phyloP scores from a whole-genome alignment of 768 basidiomycete genomes.

The Coprinopsis cinerea region DNA sequence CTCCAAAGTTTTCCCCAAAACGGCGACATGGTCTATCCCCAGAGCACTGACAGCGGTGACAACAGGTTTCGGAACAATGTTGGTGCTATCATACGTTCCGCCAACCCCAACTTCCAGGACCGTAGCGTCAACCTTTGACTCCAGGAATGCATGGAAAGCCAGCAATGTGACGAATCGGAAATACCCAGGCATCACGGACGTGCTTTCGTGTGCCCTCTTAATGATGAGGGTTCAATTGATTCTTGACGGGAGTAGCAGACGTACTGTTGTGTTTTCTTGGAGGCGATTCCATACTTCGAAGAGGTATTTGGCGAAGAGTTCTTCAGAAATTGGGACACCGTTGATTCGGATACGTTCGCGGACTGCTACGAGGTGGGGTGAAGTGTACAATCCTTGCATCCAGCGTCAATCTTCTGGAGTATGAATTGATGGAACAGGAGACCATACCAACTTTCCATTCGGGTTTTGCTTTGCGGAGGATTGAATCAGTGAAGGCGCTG shows the following conservation, averaged over 20 bases:
- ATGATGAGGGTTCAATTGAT: conserved; percentile 4
- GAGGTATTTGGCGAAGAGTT: conserved; percentile 84
- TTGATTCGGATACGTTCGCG: conserved; percentile 94
- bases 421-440: background rate
- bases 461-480: conserved; percentile 71
- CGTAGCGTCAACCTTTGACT: conserved; percentile 80
- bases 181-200: conserved; percentile 79
- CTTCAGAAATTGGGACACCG: conserved; percentile 83
- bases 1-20: conserved; percentile 80
- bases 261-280: conserved; percentile 54
- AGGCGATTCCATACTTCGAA: conserved; percentile 94
- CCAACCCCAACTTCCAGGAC: conserved; percentile 97
- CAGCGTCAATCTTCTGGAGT: background rate
- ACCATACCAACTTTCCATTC: conserved; percentile 74
- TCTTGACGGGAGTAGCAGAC: conserved; percentile 8
- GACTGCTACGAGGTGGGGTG: conserved; percentile 93
- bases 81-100: conserved; percentile 91
- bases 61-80: conserved; percentile 87
- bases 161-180: conserved; percentile 91
- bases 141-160: conserved; percentile 85
- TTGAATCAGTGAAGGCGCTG: conserved; percentile 85
- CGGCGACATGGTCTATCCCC: conserved; percentile 85
- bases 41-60: conserved; percentile 86
- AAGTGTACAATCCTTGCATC: conserved; percentile 81
- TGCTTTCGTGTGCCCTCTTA: conserved; percentile 32